These are phyloP conservation scores for Crithidia mellificae DNA, from an alignment of 208 protist genomes.

Conservation along the genomic window DNA sequence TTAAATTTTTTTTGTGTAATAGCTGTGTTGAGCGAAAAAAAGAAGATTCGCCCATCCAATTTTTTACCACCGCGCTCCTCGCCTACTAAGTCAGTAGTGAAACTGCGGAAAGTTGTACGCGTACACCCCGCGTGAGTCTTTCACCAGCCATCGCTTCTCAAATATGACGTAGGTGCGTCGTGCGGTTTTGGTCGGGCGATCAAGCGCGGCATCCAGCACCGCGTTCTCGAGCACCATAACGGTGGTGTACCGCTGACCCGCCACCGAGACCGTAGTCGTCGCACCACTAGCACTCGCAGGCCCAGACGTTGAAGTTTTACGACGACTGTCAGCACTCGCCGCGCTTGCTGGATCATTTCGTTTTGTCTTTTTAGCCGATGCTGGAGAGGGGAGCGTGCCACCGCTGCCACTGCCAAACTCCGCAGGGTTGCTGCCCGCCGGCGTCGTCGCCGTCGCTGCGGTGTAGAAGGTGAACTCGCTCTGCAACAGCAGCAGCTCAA, in stretches of 20 bases:
- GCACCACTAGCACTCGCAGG: no score
- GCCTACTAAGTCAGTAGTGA: conserved; percentile 22
- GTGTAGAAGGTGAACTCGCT: conserved; percentile 37
- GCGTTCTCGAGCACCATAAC: conserved; percentile 21
- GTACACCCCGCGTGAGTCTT: conserved; percentile 18
- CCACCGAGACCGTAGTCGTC: not conserved
- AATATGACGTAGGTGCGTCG: conserved; percentile 10
- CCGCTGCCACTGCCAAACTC: not conserved
- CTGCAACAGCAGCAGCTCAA: conserved; percentile 35
- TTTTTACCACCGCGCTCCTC: no score
- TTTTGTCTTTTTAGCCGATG: not conserved
- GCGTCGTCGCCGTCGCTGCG: not conserved
- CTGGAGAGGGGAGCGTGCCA: not conserved
- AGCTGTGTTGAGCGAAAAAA: not conserved
- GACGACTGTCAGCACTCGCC: no score
- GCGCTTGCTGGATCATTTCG: no score
- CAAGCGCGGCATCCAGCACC: conserved; percentile 14
- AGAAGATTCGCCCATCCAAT: no score
- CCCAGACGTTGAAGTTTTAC: no score
- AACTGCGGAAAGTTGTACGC: conserved; percentile 25
- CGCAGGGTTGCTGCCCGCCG: no score
- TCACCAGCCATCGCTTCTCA: conserved; percentile 28
- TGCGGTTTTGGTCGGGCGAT: not conserved
- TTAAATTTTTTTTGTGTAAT: no score
- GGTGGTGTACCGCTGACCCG: conserved; percentile 16